These are phyloP conservation scores for Populus ilicifolia DNA, from an alignment of 345 rosid species.

Conservation along the genomic window DNA sequence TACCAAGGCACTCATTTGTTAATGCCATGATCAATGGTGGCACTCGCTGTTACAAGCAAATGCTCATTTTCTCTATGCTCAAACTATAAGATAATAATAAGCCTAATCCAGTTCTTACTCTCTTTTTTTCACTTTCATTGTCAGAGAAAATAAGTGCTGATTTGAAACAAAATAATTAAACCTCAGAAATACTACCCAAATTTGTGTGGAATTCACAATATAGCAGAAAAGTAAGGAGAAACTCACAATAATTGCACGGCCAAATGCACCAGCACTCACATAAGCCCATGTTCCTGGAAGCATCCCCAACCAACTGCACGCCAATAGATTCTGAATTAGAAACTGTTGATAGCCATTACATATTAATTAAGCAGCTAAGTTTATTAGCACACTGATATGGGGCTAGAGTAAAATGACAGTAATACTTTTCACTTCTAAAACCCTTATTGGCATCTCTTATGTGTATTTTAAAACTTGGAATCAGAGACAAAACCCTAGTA, in stretches of 20 bases:
- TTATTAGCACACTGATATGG: neutral
- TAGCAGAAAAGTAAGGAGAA: neutral
- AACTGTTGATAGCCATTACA: neutral
- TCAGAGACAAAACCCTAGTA: neutral
- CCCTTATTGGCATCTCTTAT: neutral
- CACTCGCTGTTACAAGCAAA: neutral
- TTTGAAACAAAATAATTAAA: neutral
- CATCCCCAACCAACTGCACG: slow-evolving; percentile 95
- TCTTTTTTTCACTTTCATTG: neutral
- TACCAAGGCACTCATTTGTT: neutral
- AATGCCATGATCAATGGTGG: neutral
- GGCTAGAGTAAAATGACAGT: neutral
- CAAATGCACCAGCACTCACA: slow-evolving; percentile 94
- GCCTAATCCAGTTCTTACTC: neutral
- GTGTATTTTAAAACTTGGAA: neutral
- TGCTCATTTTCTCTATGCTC: neutral
- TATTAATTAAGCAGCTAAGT: neutral
- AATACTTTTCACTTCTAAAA: neutral
- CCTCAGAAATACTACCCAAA: neutral
- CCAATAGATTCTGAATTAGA: slow-evolving; percentile 21
- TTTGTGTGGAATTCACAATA: neutral
- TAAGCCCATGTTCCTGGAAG: slow-evolving; percentile 99
- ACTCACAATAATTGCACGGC: slow-evolving; percentile 91
- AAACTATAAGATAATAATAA: neutral
- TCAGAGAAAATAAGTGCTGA: neutral